Evolutionary conservation across 2,329 filamentous ascomycete genomes (phyloP), one percentile per base, ranked within the genome.

Genomic region (Fusarium sp.): DNA sequence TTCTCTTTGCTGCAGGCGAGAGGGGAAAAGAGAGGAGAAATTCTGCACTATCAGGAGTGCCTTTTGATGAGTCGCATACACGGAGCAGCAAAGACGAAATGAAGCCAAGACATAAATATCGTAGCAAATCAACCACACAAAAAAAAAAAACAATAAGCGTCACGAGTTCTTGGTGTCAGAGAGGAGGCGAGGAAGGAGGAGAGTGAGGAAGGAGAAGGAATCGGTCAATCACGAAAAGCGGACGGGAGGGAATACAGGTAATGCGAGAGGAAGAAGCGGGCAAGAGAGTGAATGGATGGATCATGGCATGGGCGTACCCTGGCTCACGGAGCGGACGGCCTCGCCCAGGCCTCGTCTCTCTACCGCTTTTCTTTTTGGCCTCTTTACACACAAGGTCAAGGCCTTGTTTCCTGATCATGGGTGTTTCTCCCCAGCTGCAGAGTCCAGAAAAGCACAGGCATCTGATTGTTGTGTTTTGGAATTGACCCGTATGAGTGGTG

Each of bases 401-500:
- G 30, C 52, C 52, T 20, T 56, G 52, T 35, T 56, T 35, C 52
- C 18, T 50, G 23, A 30, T 50, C 45, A 50, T 27, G 45, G 14
- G 45, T 50, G 25, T 50, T 50, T 50, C 45, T 50, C 16, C 9
- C 25, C 45, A 50, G 43, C 43, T 50, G 25, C 45, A 50, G 16
- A 50, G 25, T 50, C 45, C 43, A 25, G 5, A 23, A 35, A 34
- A 18, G 11, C 18, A 61, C 20, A 35, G 59, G 41, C 60, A 64
- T 50, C 18, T 14, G 41, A 37, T 41, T 71, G 39, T 62, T 57
- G 41, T 70, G 48, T 67, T 50, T 60, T 65, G 39, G 54, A 65
- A 75, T 74, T 75, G 72, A 39, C 34, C 3, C 9, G 61, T 73
- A 39, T 75, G 56, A 73, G 66, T 74, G 65, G 66, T 34, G 67